Evolutionary conservation across 2,329 filamentous ascomycete species (phyloP).

Genomic region (Calonectria pseudoturangicola): DNA sequence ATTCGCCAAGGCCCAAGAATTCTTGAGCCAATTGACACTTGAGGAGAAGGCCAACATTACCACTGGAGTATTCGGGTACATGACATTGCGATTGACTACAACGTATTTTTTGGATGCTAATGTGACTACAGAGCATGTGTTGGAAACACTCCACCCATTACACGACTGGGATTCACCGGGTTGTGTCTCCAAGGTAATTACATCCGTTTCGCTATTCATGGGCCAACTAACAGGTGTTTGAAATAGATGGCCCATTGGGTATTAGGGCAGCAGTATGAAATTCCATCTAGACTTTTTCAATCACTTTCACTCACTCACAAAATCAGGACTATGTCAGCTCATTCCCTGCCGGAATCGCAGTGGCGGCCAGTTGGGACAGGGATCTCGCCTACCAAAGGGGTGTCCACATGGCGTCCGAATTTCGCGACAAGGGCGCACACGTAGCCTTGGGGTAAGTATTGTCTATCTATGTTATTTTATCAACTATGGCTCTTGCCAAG

Average conservation of each 20-base stretch:
- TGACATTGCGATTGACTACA: not conserved
- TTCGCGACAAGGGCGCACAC: constrained; percentile 20
- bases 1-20: constrained; percentile 8
- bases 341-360: constrained; percentile 9
- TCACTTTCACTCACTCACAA: not conserved
- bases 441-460: constrained; percentile 13
- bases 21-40: constrained; percentile 12
- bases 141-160: constrained; percentile 7
- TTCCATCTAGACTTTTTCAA: not conserved
- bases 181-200: constrained; percentile 19
- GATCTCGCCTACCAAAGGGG: constrained; percentile 14
- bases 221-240: not conserved
- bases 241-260: constrained; percentile 4
- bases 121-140: not conserved
- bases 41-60: constrained; percentile 25
- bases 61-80: not conserved
- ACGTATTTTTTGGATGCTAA: not conserved
- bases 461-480: not conserved
- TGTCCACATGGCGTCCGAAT: constrained; percentile 6
- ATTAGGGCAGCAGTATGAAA: not conserved
- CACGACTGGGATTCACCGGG: constrained; percentile 11
- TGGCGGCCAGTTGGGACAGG: constrained; percentile 13
- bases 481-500: not conserved
- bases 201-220: no score
- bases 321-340: constrained; percentile 19